Base-by-base conservation (phyloP, 805 yeast genomes). In the Saturnispora diversa region DNA sequence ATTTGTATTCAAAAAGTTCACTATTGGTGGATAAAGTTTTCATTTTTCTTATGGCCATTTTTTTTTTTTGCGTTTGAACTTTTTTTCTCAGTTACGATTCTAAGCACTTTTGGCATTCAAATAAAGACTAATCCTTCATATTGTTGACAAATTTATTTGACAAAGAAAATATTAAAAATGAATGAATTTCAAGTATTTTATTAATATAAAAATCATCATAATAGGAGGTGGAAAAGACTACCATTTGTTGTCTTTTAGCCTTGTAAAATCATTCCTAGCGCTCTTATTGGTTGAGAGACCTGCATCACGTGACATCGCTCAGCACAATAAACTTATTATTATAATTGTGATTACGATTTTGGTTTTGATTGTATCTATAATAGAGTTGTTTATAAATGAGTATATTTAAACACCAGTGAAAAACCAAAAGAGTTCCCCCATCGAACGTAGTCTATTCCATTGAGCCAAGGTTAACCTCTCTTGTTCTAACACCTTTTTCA, bases 401-500 rank as follows among this genome's bases (percentile, higher is more conserved):
- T 27, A n/a, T 12, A 13, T 17, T 33, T 43, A 47, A 15, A 44
- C 28, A 26, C 45, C 49, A 11, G 27, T 32, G 20, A 43, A 28
- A 37, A 70, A 63, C 47, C 69, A 66, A 46, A 72, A 77, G 6
- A 71, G 65, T 44, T 74, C 82, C 66, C 77, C 76, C 39, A 79
- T 59, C 17, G 75, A 63, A 35, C 75, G 62, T 13, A 80, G 56
- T 52, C 92, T 66, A 42, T 69, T 63, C 40, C 77, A 62, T 45
- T 77, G 74, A 2, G 75, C 75, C 29, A 75, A 56, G 33, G 74
- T 66, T 29, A 65, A 63, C 40, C 75, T 60, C 54, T 83, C 86
- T 44, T 74, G 62, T 21, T 68, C 70, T 43, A 74, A 75, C 46
- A 83, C 70, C 47, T 67, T 66, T 42, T 75, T 74, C 49, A 87